Percentiles rank a stretch among this genome's conserved stretches.
Evolutionary conservation across 257 asterid species (phyloP).

Genomic region (Mentha longifolia): DNA sequence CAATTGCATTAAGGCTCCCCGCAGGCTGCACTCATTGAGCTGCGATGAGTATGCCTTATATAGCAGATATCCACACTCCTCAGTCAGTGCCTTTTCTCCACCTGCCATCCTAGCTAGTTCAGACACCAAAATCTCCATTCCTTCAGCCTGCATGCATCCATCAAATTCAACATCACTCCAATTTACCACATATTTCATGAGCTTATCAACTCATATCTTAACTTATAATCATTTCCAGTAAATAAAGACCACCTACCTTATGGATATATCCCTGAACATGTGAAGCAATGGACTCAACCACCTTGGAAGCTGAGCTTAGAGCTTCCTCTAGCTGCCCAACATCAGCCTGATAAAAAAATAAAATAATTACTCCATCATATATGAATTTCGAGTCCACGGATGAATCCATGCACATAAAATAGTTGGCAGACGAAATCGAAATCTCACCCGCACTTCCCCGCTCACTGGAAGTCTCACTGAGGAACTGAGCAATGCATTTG

Average conservation of each 20-base stretch:
- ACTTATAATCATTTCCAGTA: not conserved
- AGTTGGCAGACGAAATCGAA: conserved; percentile 5
- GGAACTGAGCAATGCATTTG: conserved; percentile 60
- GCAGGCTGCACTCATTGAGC: conserved; percentile 60
- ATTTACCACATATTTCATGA: too few species aligned
- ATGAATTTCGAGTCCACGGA: not conserved
- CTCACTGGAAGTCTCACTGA: conserved; percentile 70
- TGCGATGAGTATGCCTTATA: conserved; percentile 52
- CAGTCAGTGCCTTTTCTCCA: conserved; percentile 63
- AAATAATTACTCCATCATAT: too few species aligned
- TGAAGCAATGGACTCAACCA: conserved; percentile 52
- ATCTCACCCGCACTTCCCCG: conserved; percentile 63
- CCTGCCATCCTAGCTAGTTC: conserved; percentile 67
- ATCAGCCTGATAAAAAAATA: conserved; percentile 56
- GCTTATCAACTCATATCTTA: too few species aligned
- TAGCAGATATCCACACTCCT: conserved; percentile 71
- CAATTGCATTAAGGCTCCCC: conserved; percentile 43
- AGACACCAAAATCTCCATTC: conserved; percentile 56
- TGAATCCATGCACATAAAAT: not conserved
- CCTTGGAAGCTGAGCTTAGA: conserved; percentile 57
- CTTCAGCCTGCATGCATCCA: conserved; percentile 79
- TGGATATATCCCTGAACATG: conserved; percentile 45
- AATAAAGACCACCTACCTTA: conserved; percentile 43
- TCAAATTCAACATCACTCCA: too few species aligned
- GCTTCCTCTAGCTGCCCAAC: conserved; percentile 55